phyloP scores from a whole-genome alignment of 2,329 filamentous ascomycete genomes.

The Escovopsis sp. region DNA sequence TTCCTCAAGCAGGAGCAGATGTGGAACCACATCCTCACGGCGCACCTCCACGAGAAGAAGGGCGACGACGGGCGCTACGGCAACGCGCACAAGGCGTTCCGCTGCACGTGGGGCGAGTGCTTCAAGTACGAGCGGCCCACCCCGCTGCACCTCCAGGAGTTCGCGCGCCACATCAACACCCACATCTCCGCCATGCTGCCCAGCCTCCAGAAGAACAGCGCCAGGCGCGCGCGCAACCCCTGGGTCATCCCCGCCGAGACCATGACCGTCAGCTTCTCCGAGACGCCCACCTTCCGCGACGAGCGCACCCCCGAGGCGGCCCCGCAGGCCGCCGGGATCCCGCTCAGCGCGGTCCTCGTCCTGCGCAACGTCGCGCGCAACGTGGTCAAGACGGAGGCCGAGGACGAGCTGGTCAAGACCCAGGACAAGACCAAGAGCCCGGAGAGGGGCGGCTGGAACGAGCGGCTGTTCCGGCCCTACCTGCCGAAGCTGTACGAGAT shows the following conservation, averaged over 20 bases:
- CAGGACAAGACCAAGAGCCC: slow-evolving; percentile 22
- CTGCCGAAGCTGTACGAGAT: slow-evolving; percentile 52
- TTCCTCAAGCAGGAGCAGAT: slow-evolving; percentile 50
- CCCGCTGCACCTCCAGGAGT: slow-evolving; percentile 32
- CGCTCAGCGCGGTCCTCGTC: slow-evolving; percentile 63
- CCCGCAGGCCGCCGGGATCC: slow-evolving; percentile 57
- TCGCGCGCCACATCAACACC: slow-evolving; percentile 52
- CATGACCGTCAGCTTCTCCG: slow-evolving; percentile 38
- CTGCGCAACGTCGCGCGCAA: slow-evolving; percentile 65
- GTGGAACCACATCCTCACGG: slow-evolving; percentile 54
- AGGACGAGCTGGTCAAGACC: slow-evolving; percentile 37
- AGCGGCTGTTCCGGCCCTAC: slow-evolving; percentile 51
- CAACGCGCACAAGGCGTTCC: slow-evolving; percentile 36
- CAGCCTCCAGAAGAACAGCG: slow-evolving; percentile 7
- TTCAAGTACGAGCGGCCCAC: slow-evolving; percentile 35
- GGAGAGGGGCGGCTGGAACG: slow-evolving; percentile 47
- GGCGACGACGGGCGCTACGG: slow-evolving; percentile 42
- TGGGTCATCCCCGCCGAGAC: slow-evolving; percentile 43
- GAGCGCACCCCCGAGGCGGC: slow-evolving; percentile 42
- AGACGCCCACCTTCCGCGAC: slow-evolving; percentile 41
- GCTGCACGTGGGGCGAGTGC: slow-evolving; percentile 56
- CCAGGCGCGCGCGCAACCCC: slow-evolving; percentile 12
- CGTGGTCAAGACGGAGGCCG: slow-evolving; percentile 43
- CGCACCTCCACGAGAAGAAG: slow-evolving; percentile 45
- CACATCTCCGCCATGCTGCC: slow-evolving; percentile 38